A percentile compares a stretch with the other conserved stretches of the same genome.
These are phyloP conservation scores for Metschnikowia cerradonensis DNA, from an alignment of 805 yeast species.

Conservation along the genomic window DNA sequence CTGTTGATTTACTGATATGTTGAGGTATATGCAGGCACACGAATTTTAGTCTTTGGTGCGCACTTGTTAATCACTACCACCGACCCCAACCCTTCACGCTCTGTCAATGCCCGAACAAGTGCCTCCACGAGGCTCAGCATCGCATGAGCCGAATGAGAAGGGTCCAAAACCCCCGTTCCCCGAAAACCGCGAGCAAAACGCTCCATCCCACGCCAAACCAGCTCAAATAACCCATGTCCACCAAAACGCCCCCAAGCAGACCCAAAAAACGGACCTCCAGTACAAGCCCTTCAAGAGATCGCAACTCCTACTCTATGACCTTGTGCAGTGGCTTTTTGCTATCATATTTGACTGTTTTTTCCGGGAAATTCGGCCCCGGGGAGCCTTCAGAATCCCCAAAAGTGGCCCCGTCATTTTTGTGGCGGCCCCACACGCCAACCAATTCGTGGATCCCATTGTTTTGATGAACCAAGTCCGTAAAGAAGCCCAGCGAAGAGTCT, in stretches of 20 bases:
- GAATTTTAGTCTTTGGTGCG: not conserved
- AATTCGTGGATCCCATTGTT: constrained; percentile 78
- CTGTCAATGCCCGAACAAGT: not conserved
- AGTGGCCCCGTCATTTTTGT: constrained; percentile 87
- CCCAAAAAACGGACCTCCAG: constrained; percentile 1
- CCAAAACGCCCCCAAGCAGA: not conserved
- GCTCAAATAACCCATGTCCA: not conserved
- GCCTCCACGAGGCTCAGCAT: not conserved
- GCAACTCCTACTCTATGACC: constrained; percentile 39
- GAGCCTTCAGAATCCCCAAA: constrained; percentile 67
- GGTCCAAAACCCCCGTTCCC: not conserved
- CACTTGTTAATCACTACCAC: not conserved
- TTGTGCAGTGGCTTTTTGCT: constrained; percentile 47
- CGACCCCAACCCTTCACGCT: not conserved
- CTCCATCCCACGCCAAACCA: not conserved
- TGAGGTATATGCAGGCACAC: not conserved
- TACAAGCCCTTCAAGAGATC: constrained; percentile 13
- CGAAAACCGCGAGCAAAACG: not conserved
- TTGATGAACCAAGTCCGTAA: constrained; percentile 75
- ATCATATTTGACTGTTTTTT: constrained; percentile 65
- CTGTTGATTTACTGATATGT: too few species aligned
- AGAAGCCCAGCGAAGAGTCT: constrained; percentile 62
- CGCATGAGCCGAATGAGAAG: not conserved
- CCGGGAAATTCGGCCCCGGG: constrained; percentile 84
- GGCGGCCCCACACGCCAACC: constrained; percentile 97